Evolutionary conservation across 345 rosid species (phyloP).

Genomic region (Geranium brycei): DNA sequence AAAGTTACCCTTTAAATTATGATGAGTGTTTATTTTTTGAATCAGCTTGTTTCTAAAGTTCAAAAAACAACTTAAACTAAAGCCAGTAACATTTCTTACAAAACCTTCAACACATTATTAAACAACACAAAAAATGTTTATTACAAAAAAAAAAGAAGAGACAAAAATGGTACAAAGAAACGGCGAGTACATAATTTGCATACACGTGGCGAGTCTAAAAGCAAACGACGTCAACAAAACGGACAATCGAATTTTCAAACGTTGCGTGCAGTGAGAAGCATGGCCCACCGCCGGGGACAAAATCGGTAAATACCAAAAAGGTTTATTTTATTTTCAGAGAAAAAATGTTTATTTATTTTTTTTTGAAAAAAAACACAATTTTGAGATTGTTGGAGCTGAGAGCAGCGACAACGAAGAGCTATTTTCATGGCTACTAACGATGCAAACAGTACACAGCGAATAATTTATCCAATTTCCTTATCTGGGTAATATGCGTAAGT

Average conservation of each 20-base stretch:
- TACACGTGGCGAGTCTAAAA: background rate
- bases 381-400: conserved; percentile 6
- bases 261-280: conserved; percentile 16
- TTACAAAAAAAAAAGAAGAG: background rate
- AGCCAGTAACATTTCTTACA: too few species aligned
- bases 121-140: too few species aligned
- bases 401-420: conserved; percentile 6
- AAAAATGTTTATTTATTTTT: background rate
- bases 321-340: background rate
- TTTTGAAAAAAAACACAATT: background rate
- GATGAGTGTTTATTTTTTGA: too few species aligned
- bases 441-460: conserved; percentile 11
- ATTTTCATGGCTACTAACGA: conserved; percentile 11
- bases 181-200: background rate
- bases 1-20: too few species aligned
- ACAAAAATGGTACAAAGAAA: background rate
- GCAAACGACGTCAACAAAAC: background rate
- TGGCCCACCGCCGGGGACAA: conserved; percentile 6
- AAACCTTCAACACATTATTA: too few species aligned
- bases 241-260: conserved; percentile 8
- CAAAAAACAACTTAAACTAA: too few species aligned
- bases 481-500: conserved; percentile 19
- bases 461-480: conserved; percentile 13
- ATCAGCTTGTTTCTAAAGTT: too few species aligned
- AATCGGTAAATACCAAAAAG: background rate